phyloP scores from a whole-genome alignment of 108 stramenopile species.

The Pseudonitzschia pungens region DNA sequence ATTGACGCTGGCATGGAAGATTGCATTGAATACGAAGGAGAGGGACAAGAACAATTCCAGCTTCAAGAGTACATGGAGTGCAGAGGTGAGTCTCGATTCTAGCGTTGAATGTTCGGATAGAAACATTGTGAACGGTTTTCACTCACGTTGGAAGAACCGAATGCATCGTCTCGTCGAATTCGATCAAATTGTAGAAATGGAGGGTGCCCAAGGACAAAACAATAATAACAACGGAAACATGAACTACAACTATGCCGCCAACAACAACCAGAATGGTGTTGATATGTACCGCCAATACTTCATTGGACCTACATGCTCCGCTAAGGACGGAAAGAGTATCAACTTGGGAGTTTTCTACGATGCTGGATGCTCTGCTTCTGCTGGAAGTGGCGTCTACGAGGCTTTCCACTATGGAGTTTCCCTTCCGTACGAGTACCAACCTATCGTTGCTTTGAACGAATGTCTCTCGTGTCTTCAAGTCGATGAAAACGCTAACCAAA shows the following conservation, averaged over 20 bases:
- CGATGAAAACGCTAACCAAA: slow-evolving; percentile 38
- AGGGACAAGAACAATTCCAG: slow-evolving; percentile 54
- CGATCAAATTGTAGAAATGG: slow-evolving; percentile 38
- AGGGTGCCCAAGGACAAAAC: slow-evolving; percentile 39
- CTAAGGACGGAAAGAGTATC: slow-evolving; percentile 63
- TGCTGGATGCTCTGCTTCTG: slow-evolving; percentile 58
- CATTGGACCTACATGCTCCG: slow-evolving; percentile 75
- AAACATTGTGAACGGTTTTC: not conserved
- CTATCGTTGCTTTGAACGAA: slow-evolving; percentile 46
- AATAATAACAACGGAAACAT: slow-evolving; percentile 51
- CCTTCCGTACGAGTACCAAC: slow-evolving; percentile 55
- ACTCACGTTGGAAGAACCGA: not conserved
- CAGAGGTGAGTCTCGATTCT: slow-evolving; percentile 23
- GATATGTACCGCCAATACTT: slow-evolving; percentile 49
- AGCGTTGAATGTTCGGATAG: not conserved
- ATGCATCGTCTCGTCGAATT: slow-evolving; percentile 16
- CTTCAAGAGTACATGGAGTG: slow-evolving; percentile 59
- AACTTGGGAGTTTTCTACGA: slow-evolving; percentile 76
- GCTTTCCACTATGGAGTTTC: slow-evolving; percentile 54
- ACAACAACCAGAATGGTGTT: slow-evolving; percentile 40
- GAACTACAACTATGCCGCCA: slow-evolving; percentile 51
- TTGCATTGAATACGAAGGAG: slow-evolving; percentile 47
- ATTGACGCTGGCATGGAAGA: slow-evolving; percentile 44
- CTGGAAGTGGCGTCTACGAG: slow-evolving; percentile 53
- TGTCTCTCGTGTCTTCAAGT: slow-evolving; percentile 71